These are phyloP conservation scores for Yamadazyma triangularis DNA, from an alignment of 1,139 yeast genomes.

Conservation along the genomic window DNA sequence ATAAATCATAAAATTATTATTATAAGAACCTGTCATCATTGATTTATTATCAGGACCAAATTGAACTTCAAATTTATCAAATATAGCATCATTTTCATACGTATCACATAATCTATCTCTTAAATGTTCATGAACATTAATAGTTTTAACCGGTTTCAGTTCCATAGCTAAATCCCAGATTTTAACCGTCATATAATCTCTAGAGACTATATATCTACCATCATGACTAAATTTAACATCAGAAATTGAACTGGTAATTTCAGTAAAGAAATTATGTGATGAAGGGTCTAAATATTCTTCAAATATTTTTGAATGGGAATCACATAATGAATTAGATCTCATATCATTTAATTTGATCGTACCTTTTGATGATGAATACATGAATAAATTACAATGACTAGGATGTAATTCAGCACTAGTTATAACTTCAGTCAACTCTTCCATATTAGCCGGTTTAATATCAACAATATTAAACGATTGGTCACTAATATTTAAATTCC, in stretches of 20 bases:
- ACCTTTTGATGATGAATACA: slow-evolving; percentile 97
- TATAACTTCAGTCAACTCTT: slow-evolving; percentile 95
- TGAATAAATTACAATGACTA: slow-evolving; percentile 81
- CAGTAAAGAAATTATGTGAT: slow-evolving; percentile 93
- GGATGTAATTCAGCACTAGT: slow-evolving; percentile 99
- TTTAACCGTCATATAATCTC: slow-evolving; percentile 96
- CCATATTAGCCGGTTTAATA: slow-evolving; percentile 98
- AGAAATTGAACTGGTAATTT: slow-evolving; percentile 89
- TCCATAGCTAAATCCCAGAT: slow-evolving; percentile 99
- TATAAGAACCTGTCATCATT: slow-evolving; percentile 96
- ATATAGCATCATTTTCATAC: slow-evolving; percentile 96
- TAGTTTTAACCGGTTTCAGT: slow-evolving; percentile 87
- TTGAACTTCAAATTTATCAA: slow-evolving; percentile 96
- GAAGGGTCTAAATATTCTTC: slow-evolving; percentile 94
- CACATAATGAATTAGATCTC: slow-evolving; percentile 95
- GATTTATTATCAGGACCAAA: slow-evolving; percentile 91
- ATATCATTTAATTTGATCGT: slow-evolving; percentile 94
- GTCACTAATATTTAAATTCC: slow-evolving; percentile 94
- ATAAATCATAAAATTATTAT: slow-evolving; percentile 94
- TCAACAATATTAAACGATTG: slow-evolving; percentile 96
- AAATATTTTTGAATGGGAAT: slow-evolving; percentile 79
- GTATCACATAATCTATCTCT: slow-evolving; percentile 94
- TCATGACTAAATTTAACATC: slow-evolving; percentile 91
- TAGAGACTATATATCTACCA: slow-evolving; percentile 90
- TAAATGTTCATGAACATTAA: slow-evolving; percentile 92